Evolutionary conservation across 1,284 basidiomycete species (phyloP), one percentile per base, ranked within the genome.

Genomic region (Rhizoctonia solani): DNA sequence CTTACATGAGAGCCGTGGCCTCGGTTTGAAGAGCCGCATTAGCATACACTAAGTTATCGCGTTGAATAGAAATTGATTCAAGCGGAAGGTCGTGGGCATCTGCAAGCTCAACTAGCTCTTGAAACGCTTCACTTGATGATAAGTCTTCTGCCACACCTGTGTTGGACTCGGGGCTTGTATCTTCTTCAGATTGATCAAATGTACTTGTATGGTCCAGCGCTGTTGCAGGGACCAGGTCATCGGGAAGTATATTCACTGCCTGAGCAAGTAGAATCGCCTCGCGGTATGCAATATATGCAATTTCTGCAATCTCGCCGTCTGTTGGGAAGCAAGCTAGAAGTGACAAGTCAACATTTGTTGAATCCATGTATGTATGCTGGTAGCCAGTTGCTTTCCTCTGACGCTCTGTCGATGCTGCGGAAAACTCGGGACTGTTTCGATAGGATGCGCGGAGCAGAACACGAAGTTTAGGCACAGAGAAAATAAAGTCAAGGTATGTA

Each of bases 401-500:
- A 34, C 11, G 32, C 11, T 34, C 32, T 11, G 32, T 34, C 11
- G 32, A 34, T 34, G 32, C 4, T 34, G 4, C 32, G 11, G 32
- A 34, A 34, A 11, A 34, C 32, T 34, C 32, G 32, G 32, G 32
- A 11, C 32, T 34, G 32, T 11, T 4, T 34, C 32, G 32, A 34
- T 34, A 34, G 32, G 32, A 34, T 34, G 32, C 32, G 11, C 32
- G 32, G 11, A 34, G 32, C 11, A 34, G 54, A 30, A 34, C 32
- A 34, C 32, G 32, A 11, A 59, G 56, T 41, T 77, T 78, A 0
- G 76, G 76, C 0, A 76, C 55, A 70, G 79, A 75, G 25, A 76
- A 72, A 8, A 74, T n/a, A 42, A 78, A 75, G 68, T 80, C 75
- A 1, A 74, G 71, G 44, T 74, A 53, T 0, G 77, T 77, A 71